Percentiles rank a stretch among this genome's conserved stretches.
phyloP scores from a whole-genome alignment of 139 green algal genomes.

The Diplosphaera chodatii region DNA sequence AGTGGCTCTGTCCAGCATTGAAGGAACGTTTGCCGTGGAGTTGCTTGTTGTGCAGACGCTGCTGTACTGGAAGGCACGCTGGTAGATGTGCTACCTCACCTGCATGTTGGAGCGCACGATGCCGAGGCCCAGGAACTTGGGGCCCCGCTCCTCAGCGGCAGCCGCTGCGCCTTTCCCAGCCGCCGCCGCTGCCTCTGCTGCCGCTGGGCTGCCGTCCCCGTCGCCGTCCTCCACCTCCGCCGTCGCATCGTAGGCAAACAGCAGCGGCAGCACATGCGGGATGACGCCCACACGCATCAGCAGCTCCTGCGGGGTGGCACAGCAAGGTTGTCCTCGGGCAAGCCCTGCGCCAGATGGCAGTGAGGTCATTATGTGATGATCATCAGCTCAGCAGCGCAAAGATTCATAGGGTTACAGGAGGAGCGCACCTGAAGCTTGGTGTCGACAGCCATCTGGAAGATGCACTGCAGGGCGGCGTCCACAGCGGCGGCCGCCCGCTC shows the following conservation, averaged over 20 bases:
- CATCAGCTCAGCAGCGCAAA: background rate
- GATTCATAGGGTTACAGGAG: background rate
- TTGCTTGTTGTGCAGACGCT: too few species aligned
- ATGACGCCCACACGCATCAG: constrained; percentile 57
- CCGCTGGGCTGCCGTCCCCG: background rate
- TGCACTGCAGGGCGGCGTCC: constrained; percentile 65
- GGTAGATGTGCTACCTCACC: background rate
- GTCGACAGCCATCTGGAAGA: constrained; percentile 42
- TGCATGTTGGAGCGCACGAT: constrained; percentile 49
- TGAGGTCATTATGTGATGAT: too few species aligned
- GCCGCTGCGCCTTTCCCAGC: constrained; percentile 2
- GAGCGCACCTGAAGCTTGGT: constrained; percentile 40
- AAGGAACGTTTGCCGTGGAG: too few species aligned
- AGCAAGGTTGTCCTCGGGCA: too few species aligned
- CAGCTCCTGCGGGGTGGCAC: constrained; percentile 18
- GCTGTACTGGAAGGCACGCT: too few species aligned
- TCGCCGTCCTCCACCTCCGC: constrained; percentile 21
- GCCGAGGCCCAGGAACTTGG: constrained; percentile 23
- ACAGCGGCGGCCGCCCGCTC: constrained; percentile 48
- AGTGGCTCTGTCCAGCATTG: too few species aligned
- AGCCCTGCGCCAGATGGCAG: too few species aligned
- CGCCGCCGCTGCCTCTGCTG: background rate
- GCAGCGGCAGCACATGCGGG: constrained; percentile 62
- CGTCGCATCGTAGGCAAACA: constrained; percentile 75
- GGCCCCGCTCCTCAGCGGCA: background rate